A percentile compares a stretch with the other conserved stretches of the same genome.
phyloP scores from a whole-genome alignment of 2,329 filamentous ascomycete genomes.

The Ceratocystiopsis brevicomis region DNA sequence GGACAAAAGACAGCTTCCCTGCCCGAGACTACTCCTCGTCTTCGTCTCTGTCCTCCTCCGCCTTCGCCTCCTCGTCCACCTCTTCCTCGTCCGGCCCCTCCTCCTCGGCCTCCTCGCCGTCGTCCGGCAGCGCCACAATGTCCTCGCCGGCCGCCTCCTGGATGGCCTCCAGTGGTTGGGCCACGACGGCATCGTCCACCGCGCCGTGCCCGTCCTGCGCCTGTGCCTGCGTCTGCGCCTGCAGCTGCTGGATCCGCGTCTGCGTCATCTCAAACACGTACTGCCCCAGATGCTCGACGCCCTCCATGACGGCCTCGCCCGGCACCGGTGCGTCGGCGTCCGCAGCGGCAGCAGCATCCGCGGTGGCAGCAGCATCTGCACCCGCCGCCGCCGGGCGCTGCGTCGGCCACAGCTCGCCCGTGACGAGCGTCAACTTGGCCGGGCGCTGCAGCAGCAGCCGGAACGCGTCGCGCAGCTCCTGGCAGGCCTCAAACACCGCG shows the following conservation, averaged over 20 bases:
- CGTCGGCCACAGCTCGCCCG: conserved; percentile 71
- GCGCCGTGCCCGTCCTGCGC: no score
- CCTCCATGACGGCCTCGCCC: conserved; percentile 58
- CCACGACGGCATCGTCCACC: neutral
- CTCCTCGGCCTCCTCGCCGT: conserved; percentile 2
- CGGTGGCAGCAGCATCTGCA: conserved; percentile 41
- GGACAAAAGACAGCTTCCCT: no score
- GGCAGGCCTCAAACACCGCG: conserved; percentile 72
- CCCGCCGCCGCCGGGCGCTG: conserved; percentile 31
- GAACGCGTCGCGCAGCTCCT: conserved; percentile 76
- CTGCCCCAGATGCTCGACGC: conserved; percentile 83
- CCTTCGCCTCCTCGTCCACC: neutral
- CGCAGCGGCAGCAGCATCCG: conserved; percentile 77
- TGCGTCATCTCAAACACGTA: conserved; percentile 95
- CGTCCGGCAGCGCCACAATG: neutral
- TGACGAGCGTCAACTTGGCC: conserved; percentile 63
- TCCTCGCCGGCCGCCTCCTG: neutral
- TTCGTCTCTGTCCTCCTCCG: neutral
- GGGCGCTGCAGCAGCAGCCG: conserved; percentile 57
- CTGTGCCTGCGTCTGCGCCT: conserved; percentile 14
- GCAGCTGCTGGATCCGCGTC: conserved; percentile 31
- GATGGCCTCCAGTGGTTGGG: neutral
- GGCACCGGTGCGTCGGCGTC: conserved; percentile 51
- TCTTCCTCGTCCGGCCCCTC: neutral
- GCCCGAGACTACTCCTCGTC: neutral